Evolutionary conservation across 2,329 filamentous ascomycete genomes (phyloP), one percentile per base, ranked within the genome.

Genomic region (Ploettnerulaceae sp.): DNA sequence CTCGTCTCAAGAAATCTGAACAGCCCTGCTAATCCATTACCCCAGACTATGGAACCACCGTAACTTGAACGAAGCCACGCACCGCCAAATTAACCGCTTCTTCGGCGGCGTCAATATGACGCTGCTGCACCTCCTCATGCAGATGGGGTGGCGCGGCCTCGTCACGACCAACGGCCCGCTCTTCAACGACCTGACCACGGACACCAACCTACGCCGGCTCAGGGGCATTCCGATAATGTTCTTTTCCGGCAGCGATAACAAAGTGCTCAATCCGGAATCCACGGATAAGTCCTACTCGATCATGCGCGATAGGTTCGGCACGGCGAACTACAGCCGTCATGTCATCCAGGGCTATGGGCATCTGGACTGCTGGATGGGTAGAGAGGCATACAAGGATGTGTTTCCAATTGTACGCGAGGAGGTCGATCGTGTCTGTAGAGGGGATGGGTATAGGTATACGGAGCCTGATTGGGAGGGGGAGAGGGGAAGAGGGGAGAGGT

Each of bases 61-160:
- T 3, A 84, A 84, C 61, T 71, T 84, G 22, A 84, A 83, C 65
- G 76, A 77, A 64, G 77, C 74, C 3, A 85, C 81, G 2, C 81
- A 84, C 63, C 66, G 72, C 0, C 74, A 81, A 57, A 73, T 82
- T 36, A 72, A 79, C 60, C 71, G 73, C 24, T 79, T 82, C 64
- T 76, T 84, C 47, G 76, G 76, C 55, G 81, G 81, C 44, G 73
- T 79, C 43, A 78, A 76, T 61, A 82, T 82, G 76, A 71, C 69
- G 1, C 65, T 76, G 49, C 68, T 82, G 39, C 61, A 71, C 26
- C 66, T 80, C 47, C 70, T 84, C 8, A 80, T 81, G 71, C 66
- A 65, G 26, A 74, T 77, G 66, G 80, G 79, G 5, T 59, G 56
- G 49, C 62, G 68, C 5, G 77, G 75, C 14, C 63, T 69, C 48